Evolutionary conservation across 345 rosid genomes (phyloP), one percentile per base, ranked within the genome.

Genomic region (Rhizophora apiculata): DNA sequence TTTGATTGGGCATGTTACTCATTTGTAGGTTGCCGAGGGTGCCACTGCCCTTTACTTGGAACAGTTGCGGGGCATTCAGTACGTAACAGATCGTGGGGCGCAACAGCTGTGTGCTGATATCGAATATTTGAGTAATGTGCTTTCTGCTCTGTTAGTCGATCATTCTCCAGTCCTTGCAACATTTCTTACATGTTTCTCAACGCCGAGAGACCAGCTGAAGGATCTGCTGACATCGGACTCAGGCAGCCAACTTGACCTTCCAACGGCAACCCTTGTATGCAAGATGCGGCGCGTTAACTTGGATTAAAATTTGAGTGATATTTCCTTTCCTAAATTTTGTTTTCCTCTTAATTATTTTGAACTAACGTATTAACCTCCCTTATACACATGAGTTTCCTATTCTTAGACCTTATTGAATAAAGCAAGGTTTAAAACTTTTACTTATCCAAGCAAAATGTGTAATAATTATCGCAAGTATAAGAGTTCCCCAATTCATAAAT

Each of bases 111-210:
- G 92, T 19, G 96, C 76, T 30, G 99, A 95, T 79, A 95, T 95
- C 2, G 96, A 95, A 76, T 95, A 95, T 61, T 84, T 95, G 84
- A 95, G 96, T 63, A 95, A 92, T 65, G 99, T 95, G 78, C 99
- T 92, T 39, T 83, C 92, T 36, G 99, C 99, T 59, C 81, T 95
- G 15, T 90, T 96, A 4, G 88, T 95, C 96, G 92, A 93, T 15
- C 80, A 85, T 29, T 97, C 96, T 30, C 85, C 86, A 0, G 83
- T 80, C 60, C 96, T 95, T 7, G 81, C 92, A 21, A 92, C 97
- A 8, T 95, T 88, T 68, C 96, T 88, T 69, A 84, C 90, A 1
- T 95, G 97, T 80, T 85, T 95, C 74, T 88, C 89, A 11, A 86
- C 96, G 5, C 92, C 97, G 0, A 85, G 92, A 71, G 96, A 90